Evolutionary conservation across 2,329 filamentous ascomycete species (phyloP).

Genomic region (Hortaea werneckii): DNA sequence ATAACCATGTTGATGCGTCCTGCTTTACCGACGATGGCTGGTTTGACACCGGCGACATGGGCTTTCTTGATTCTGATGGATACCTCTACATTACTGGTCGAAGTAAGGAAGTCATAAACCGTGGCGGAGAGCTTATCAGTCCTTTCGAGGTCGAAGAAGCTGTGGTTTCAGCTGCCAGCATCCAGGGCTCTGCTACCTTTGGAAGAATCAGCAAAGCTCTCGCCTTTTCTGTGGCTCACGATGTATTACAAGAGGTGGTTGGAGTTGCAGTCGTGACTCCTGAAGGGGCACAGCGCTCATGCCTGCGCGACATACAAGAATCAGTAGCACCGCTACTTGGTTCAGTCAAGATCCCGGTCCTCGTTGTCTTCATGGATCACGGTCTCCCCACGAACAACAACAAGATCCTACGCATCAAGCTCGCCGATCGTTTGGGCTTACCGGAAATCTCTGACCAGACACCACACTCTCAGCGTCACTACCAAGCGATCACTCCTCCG

Average conservation of each 20-base stretch:
- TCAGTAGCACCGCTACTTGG: constrained; percentile 40
- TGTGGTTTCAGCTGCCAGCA: constrained; percentile 38
- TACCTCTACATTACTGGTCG: constrained; percentile 47
- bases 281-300: constrained; percentile 32
- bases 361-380: constrained; percentile 47
- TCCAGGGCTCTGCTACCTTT: constrained; percentile 34
- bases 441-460: constrained; percentile 37
- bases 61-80: constrained; percentile 41
- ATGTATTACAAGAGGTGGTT: constrained; percentile 47
- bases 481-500: constrained; percentile 40
- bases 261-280: constrained; percentile 44
- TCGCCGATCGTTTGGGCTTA: constrained; percentile 40
- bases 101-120: constrained; percentile 49
- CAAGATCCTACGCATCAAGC: constrained; percentile 46
- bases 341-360: constrained; percentile 43
- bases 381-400: constrained; percentile 48
- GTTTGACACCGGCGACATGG: constrained; percentile 48
- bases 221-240: constrained; percentile 45
- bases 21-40: constrained; percentile 41
- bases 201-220: constrained; percentile 40
- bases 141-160: constrained; percentile 51
- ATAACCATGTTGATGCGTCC: constrained; percentile 35
- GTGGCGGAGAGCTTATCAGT: constrained; percentile 49
- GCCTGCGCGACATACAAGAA: constrained; percentile 40
- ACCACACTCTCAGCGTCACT: constrained; percentile 38